Percentiles rank a stretch among this genome's conserved stretches.
Evolutionary conservation across 768 basidiomycete species (phyloP).

Genomic region (Kwoniella pini): DNA sequence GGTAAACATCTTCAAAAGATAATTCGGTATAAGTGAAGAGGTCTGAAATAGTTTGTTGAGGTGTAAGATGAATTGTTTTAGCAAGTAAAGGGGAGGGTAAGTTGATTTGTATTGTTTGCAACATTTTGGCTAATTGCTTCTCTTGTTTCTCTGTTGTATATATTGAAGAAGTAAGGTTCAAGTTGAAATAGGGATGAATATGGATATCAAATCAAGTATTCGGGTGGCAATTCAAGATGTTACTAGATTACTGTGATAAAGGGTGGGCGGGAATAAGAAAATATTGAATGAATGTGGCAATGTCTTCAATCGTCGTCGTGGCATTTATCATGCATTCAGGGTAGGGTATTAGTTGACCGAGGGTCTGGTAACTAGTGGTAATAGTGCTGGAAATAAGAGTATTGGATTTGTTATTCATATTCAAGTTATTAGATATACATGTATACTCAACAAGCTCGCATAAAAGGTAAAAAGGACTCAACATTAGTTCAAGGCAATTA

Average conservation of each 20-base stretch:
- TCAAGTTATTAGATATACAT: no score
- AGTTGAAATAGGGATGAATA: no score
- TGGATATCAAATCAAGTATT: no score
- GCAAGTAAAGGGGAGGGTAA: constrained; percentile 43
- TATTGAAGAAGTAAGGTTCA: no score
- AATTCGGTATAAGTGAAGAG: constrained; percentile 18
- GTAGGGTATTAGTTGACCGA: constrained; percentile 5
- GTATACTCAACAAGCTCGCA: no score
- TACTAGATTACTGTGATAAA: neutral
- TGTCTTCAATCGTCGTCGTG: neutral
- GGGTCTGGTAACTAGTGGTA: neutral
- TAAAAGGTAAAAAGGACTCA: no score
- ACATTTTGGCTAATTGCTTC: no score
- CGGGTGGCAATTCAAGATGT: no score
- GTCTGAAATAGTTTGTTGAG: constrained; percentile 27
- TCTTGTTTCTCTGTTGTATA: no score
- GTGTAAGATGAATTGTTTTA: constrained; percentile 22
- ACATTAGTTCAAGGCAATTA: no score
- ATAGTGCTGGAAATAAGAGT: no score
- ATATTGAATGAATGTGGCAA: constrained; percentile 1
- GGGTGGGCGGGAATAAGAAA: constrained; percentile 3
- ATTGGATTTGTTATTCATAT: no score
- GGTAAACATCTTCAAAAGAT: constrained; percentile 19
- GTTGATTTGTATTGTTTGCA: constrained; percentile 43
- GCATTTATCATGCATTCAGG: constrained; percentile 1